Evolutionary conservation across 2,329 filamentous ascomycete genomes (phyloP), one percentile per base, ranked within the genome.

Genomic region (Blumeria hordei): DNA sequence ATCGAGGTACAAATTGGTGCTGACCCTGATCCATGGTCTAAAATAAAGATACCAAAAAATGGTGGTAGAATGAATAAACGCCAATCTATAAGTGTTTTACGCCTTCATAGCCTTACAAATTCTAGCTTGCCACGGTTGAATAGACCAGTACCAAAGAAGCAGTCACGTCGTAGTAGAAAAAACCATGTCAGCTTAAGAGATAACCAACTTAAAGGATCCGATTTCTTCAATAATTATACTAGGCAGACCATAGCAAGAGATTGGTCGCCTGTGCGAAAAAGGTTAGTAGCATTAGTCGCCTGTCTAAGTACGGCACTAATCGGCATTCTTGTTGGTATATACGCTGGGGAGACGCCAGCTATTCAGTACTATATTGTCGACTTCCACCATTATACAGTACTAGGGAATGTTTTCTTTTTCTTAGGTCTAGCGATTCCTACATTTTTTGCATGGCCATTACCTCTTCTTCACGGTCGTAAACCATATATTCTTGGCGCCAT

Each of bases 351-450:
- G 60, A 83, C 87, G 0, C 83, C 84, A n/a, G 77, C 79, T 3
- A 85, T 88, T 32, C 83, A 88, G 63, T 87, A 87, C 64, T 80
- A 79, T 61, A 76, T 88, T 59, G 78, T 78, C 28, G 83, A 88
- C 61, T 72, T 80, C 57, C 68, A 76, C 47, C 82, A 86, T 61
- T 72, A 76, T 57, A 74, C 78, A 1, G 78, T 87, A 33, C 71
- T 85, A 37, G 85, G 85, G 3, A 88, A 88, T 60, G 81, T 84
- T 14, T 74, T 78, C 32, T 74, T 87, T 54, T 88, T 84, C 63
- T 63, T 83, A 35, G 83, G 82, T 8, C 71, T 88, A 58, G 81
- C 81, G 0, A 66, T 88, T 41, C 77, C 83, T 0, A 84, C 80
- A 0, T 74, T 85, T 55, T 68, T 86, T 57, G 76, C 76, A 60